phyloP scores from a whole-genome alignment of 768 basidiomycete species.

The Lentinula edodes region DNA sequence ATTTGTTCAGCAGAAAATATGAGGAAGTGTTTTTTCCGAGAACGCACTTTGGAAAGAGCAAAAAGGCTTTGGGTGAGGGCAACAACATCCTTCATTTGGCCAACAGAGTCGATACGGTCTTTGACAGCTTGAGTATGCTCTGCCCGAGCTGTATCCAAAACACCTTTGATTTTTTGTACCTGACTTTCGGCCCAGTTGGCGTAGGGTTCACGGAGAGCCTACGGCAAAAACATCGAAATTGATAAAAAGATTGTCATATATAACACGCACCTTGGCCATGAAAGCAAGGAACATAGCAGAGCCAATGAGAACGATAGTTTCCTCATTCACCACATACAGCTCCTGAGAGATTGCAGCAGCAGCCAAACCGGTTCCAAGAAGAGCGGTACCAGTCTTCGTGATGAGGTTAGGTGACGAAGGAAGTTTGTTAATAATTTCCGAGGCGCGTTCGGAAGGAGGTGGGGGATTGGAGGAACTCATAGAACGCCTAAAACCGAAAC shows the following conservation, averaged over 20 bases:
- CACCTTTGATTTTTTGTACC: slow-evolving; percentile 74
- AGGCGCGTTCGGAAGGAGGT: slow-evolving; percentile 82
- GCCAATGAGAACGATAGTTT: slow-evolving; percentile 83
- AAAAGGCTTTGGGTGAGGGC: slow-evolving; percentile 88
- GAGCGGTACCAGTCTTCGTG: slow-evolving; percentile 91
- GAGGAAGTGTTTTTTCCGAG: neutral
- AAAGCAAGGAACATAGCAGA: slow-evolving; percentile 79
- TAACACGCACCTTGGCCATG: slow-evolving; percentile 64
- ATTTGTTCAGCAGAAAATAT: neutral
- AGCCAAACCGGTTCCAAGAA: slow-evolving; percentile 83
- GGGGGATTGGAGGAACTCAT: slow-evolving; percentile 57
- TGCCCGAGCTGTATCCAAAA: slow-evolving; percentile 75
- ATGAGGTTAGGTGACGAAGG: slow-evolving; percentile 82
- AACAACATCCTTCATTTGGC: slow-evolving; percentile 94
- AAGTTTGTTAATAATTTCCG: slow-evolving; percentile 83
- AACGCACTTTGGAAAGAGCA: slow-evolving; percentile 78
- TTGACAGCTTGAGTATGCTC: slow-evolving; percentile 93
- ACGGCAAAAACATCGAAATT: slow-evolving; percentile 4
- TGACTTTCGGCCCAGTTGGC: slow-evolving; percentile 87
- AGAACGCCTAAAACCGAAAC: slow-evolving; percentile 44
- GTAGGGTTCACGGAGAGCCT: slow-evolving; percentile 85
- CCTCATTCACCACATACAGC: slow-evolving; percentile 96
- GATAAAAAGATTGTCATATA: neutral
- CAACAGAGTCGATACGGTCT: slow-evolving; percentile 87
- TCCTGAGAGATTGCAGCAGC: slow-evolving; percentile 96